A percentile compares a stretch with the other conserved stretches of the same genome.
These are phyloP conservation scores for Acorus calamus DNA, from an alignment of 106 monocot genomes.

Conservation along the genomic window DNA sequence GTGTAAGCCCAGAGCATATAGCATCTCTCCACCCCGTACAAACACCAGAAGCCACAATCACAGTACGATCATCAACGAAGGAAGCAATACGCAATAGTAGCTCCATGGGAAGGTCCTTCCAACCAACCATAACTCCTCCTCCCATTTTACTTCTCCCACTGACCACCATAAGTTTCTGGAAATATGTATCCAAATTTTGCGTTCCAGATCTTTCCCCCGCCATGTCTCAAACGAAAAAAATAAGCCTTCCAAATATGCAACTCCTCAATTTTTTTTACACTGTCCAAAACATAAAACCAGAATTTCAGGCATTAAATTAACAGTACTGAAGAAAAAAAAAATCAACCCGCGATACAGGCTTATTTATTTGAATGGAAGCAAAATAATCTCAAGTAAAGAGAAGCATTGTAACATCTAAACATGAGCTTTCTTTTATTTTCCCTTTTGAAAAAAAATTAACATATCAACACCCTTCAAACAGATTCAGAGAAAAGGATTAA, in stretches of 20 bases:
- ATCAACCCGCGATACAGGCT: too few species aligned
- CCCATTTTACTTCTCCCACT: conserved; percentile 30
- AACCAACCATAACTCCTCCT: conserved; percentile 29
- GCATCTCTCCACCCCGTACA: conserved; percentile 94
- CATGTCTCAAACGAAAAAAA: conserved; percentile 16
- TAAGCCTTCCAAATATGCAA: neutral
- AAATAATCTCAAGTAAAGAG: too few species aligned
- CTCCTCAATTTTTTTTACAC: neutral
- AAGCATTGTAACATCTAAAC: too few species aligned
- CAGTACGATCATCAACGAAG: conserved; percentile 46
- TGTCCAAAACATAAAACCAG: neutral
- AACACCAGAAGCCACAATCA: conserved; percentile 61
- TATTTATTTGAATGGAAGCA: too few species aligned
- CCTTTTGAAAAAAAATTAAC: too few species aligned
- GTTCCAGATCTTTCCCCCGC: conserved; percentile 26
- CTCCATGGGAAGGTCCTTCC: conserved; percentile 96
- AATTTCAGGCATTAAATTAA: too few species aligned
- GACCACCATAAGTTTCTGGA: conserved; percentile 37
- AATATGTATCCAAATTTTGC: conserved; percentile 42
- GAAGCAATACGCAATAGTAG: conserved; percentile 57
- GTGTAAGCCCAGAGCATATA: conserved; percentile 44
- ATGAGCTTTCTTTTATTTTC: too few species aligned
- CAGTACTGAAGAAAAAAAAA: too few species aligned
- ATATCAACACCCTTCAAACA: too few species aligned
- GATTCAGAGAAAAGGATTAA: too few species aligned